Evolutionary conservation across 495 filamentous ascomycete species (phyloP), one percentile per base, ranked within the genome.

Genomic region (Parachaetomium inaequale): DNA sequence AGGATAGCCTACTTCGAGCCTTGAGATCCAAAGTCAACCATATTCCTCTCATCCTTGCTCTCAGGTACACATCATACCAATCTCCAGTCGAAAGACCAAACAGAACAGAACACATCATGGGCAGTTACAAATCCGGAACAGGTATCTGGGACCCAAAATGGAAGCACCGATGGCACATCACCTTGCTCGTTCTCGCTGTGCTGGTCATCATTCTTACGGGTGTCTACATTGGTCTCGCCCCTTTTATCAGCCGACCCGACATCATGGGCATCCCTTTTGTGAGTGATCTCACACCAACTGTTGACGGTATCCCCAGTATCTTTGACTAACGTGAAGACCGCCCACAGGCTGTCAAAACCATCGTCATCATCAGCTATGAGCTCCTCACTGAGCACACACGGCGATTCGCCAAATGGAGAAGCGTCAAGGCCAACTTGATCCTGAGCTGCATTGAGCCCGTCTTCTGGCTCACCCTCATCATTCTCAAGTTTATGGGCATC

Each of bases 401-500:
- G 5, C 55, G 43, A 10, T 49, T 49, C 19, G 26, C 55, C 5
- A 21, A 25, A 23, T 47, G 43, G 42, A 58, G 11, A 31, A 49
- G 42, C 14, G 10, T 47, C 0, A 58, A 46, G 29, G 55, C 42
- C 42, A 58, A 49, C 29, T 8, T n/a, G n/a, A 58, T 58, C 42
- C 29, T 47, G 17, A 58, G 36, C 28, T 49, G 42, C 43, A 58
- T 49, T 19, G 43, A 58, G 43, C 28, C 29, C 12, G 42, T 58
- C 28, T 49, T 58, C n/a, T 58, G 55, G 55, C 55, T 58, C 19
- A 49, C 43, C 21, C 25, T 36, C 29, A 12, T 58, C 29, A 36
- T 58, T 14, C 42, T 58, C 43, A 49, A 58, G 43, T 58, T 47
- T 15, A 47, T 58, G 29, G 31, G 43, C 19, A 36, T 58, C 43